Conservation (phyloP, 2,329 filamentous ascomycete species). For the Acrodontium crateriforme region DNA sequence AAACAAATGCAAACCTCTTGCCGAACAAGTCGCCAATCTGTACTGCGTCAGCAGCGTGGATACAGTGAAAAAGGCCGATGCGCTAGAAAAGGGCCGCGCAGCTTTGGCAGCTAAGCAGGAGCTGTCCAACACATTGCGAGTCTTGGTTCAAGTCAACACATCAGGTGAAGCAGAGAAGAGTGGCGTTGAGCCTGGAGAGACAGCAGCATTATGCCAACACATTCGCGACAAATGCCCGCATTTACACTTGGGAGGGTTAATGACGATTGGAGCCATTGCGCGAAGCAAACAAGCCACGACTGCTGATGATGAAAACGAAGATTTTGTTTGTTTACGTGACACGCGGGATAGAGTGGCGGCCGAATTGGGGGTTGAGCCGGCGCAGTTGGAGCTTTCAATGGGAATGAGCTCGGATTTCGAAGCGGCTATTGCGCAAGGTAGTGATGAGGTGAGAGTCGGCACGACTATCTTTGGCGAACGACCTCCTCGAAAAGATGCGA, state of each 20-base stretch:
- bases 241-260: conserved; percentile 65
- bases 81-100: conserved; percentile 63
- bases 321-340: conserved; percentile 58
- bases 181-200: conserved; percentile 55
- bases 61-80: conserved; percentile 68
- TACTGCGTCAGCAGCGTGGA: conserved; percentile 90
- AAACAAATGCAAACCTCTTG: conserved; percentile 80
- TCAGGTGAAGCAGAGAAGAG: conserved; percentile 78
- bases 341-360: conserved; percentile 56
- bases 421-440: conserved; percentile 69
- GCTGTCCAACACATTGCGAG: conserved; percentile 37
- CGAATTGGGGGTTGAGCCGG: conserved; percentile 42
- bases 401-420: conserved; percentile 97
- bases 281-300: conserved; percentile 57
- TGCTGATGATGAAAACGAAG: conserved; percentile 76
- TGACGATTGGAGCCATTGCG: conserved; percentile 96
- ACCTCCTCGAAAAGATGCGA: conserved; percentile 65
- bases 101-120: conserved; percentile 34
- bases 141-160: conserved; percentile 94
- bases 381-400: conserved; percentile 82
- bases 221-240: conserved; percentile 58
- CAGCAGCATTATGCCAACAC: conserved; percentile 51
- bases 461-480: conserved; percentile 87
- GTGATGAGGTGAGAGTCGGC: conserved; percentile 78
- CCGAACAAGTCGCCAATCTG: conserved; percentile 70